phyloP scores from a whole-genome alignment of 2,329 filamentous ascomycete genomes.

The Tolypocladium ovalisporum region DNA sequence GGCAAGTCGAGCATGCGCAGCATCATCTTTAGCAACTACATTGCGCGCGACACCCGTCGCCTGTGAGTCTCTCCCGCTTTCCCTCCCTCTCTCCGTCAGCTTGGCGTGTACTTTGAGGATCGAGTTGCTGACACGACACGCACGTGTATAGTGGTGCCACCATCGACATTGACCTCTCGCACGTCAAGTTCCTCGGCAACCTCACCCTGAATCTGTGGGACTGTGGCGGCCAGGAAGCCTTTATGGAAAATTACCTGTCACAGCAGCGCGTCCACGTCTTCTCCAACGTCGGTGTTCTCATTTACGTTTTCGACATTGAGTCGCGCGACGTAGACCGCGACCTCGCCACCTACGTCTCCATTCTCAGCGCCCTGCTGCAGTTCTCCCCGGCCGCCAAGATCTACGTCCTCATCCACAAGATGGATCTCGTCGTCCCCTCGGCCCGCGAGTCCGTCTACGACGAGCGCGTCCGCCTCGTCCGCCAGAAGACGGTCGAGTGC shows the following conservation, averaged over 20 bases:
- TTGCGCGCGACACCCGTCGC: constrained; percentile 86
- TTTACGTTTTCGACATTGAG: constrained; percentile 99
- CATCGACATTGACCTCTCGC: constrained; percentile 95
- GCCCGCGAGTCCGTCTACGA: constrained; percentile 75
- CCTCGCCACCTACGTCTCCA: constrained; percentile 81
- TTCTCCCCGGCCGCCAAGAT: constrained; percentile 73
- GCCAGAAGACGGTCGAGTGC: constrained; percentile 56
- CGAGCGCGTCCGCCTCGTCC: constrained; percentile 67
- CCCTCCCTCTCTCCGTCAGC: neutral
- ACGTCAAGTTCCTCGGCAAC: constrained; percentile 98
- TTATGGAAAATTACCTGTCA: constrained; percentile 96
- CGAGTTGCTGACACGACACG: neutral
- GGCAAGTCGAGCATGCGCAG: constrained; percentile 98
- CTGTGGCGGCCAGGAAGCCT: constrained; percentile 95
- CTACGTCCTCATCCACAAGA: constrained; percentile 96
- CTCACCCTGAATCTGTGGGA: constrained; percentile 97
- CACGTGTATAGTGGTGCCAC: constrained; percentile 61
- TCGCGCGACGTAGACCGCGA: constrained; percentile 90
- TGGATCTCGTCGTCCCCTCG: constrained; percentile 82
- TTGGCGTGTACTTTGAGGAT: neutral
- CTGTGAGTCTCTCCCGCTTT: constrained; percentile 49
- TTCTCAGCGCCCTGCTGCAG: constrained; percentile 79
- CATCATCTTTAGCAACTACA: constrained; percentile 98
- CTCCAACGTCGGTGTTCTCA: constrained; percentile 88
- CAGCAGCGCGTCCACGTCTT: constrained; percentile 96